phyloP scores from a whole-genome alignment of 495 filamentous ascomycete species.

The Friedmanniomyces simplex region DNA sequence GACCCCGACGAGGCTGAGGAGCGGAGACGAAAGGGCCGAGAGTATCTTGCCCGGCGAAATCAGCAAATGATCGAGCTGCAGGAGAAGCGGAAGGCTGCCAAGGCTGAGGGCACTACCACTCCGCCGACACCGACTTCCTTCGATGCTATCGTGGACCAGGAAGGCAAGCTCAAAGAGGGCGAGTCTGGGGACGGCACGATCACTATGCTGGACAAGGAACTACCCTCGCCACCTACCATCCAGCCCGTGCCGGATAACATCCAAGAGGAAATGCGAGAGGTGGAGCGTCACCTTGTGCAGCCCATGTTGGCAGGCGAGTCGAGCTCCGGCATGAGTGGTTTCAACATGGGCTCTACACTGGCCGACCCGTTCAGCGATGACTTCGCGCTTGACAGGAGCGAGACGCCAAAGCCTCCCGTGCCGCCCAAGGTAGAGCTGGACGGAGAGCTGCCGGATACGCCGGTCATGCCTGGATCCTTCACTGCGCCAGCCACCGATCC shows the following conservation, averaged over 20 bases:
- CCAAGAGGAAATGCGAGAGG: slow-evolving; percentile 8
- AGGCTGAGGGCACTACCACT: background rate
- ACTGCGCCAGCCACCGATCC: background rate
- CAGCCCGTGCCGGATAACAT: slow-evolving; percentile 4
- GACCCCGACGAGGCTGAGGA: slow-evolving; percentile 18
- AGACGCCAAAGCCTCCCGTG: slow-evolving; percentile 13
- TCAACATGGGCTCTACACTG: slow-evolving; percentile 4
- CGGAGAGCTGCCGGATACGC: background rate
- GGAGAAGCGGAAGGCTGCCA: slow-evolving; percentile 6
- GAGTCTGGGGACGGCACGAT: background rate
- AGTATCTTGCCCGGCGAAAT: slow-evolving; percentile 18
- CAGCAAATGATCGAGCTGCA: slow-evolving; percentile 17
- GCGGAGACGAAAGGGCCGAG: slow-evolving; percentile 15
- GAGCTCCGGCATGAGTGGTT: background rate
- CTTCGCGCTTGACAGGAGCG: slow-evolving; percentile 11
- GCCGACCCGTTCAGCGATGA: slow-evolving; percentile 19
- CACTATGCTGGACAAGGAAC: background rate
- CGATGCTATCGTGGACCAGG: slow-evolving; percentile 15
- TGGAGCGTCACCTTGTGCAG: slow-evolving; percentile 2
- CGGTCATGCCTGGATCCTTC: slow-evolving; percentile 9
- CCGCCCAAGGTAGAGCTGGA: slow-evolving; percentile 18
- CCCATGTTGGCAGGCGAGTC: slow-evolving; percentile 7
- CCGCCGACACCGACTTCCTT: slow-evolving; percentile 11
- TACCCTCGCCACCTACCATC: background rate
- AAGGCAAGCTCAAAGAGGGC: slow-evolving; percentile 8